Evolutionary conservation across 345 rosid species (phyloP).

Genomic region (Sonneratia alba): DNA sequence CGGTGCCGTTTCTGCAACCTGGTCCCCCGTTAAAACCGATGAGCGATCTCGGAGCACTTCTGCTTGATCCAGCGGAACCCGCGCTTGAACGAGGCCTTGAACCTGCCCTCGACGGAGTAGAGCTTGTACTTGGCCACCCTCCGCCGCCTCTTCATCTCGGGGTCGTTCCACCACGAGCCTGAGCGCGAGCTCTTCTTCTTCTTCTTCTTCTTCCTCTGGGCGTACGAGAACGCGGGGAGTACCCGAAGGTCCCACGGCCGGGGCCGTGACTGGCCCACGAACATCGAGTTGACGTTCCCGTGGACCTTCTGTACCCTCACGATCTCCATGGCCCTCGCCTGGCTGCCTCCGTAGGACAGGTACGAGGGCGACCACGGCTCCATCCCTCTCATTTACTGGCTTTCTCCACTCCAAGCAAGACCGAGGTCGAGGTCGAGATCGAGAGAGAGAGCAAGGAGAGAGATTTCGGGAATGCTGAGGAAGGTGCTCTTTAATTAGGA

Average conservation of each 20-base stretch:
- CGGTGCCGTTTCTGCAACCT: not conserved
- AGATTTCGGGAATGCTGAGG: not conserved
- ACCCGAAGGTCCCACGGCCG: not conserved
- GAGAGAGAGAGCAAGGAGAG: conserved; percentile 6
- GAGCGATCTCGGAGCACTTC: conserved; percentile 32
- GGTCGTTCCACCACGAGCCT: conserved; percentile 4
- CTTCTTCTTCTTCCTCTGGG: not conserved
- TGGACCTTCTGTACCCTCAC: not conserved
- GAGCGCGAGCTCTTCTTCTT: not conserved
- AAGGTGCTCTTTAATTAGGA: not conserved
- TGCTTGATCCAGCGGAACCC: conserved; percentile 46
- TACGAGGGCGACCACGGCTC: conserved; percentile 4
- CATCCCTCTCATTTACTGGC: conserved; percentile 2
- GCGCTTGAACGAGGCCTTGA: conserved; percentile 32
- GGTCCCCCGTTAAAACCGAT: not conserved
- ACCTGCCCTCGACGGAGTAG: conserved; percentile 37
- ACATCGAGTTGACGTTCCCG: not conserved
- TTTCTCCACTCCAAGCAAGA: not conserved
- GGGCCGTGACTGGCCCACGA: not conserved
- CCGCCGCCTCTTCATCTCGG: conserved; percentile 6
- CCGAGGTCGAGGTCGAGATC: not conserved
- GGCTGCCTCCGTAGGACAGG: not conserved
- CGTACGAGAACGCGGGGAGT: not conserved
- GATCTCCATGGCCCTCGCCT: not conserved
- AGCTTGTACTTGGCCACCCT: conserved; percentile 29